phyloP scores from a whole-genome alignment of 2,329 filamentous ascomycete genomes.

The Huntiella savannae region DNA sequence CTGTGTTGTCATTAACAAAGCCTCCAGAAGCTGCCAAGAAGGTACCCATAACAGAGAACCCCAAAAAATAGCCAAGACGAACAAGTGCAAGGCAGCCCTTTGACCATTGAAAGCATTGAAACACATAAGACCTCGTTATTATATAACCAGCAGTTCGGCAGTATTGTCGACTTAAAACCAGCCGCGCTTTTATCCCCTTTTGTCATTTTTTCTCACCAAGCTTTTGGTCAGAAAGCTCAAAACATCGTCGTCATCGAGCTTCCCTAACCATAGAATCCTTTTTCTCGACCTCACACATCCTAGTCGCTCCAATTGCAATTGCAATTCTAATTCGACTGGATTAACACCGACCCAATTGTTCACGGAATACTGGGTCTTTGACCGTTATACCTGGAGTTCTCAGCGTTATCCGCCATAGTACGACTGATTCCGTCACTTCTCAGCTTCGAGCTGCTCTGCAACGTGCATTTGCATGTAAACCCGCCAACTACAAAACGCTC shows the following conservation, averaged over 20 bases:
- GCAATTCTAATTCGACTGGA: background rate
- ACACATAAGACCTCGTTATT: too few relatives aligned
- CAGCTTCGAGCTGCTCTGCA: conserved; percentile 11
- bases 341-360: background rate
- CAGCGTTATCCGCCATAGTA: conserved; percentile 9
- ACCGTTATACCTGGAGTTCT: background rate
- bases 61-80: background rate
- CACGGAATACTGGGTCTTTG: background rate
- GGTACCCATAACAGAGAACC: background rate
- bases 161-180: too few relatives aligned
- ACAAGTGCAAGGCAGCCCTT: background rate
- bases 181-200: background rate
- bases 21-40: background rate
- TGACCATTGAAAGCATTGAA: background rate
- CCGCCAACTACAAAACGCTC: conserved; percentile 4
- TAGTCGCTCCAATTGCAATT: background rate
- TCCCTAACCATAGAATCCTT: background rate
- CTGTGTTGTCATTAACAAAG: background rate
- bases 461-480: conserved; percentile 11
- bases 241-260: background rate
- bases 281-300: background rate
- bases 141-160: too few relatives aligned
- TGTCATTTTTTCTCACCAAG: background rate
- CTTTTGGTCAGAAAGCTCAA: background rate
- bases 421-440: conserved; percentile 10